Base-by-base conservation (phyloP, 768 basidiomycete genomes). In the Rossbeevera mucosa region DNA sequence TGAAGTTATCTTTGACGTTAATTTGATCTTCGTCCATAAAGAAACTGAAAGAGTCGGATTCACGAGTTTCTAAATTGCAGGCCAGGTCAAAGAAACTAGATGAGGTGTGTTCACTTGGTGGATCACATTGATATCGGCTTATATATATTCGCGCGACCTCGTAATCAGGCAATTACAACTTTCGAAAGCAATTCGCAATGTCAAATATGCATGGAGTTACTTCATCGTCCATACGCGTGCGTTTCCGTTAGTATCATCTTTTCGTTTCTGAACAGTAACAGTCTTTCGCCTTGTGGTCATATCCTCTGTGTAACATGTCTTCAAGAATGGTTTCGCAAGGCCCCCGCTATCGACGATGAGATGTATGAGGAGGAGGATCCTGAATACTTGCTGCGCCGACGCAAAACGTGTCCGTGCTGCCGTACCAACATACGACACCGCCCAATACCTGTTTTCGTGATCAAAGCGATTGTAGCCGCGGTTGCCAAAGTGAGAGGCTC, bases 311-410 rank as follows among this genome's bases (percentile, higher is more conserved):
- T 85, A 24, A 58, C 61, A 3, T 90, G 88, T 59, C 78, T 90
- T 8, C 83, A 86, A 65, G 81, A 83, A 58, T 90, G 88, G 88
- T 90, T 90, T 70, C 78, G 80, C 53, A 77, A 80, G 47, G 85
- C 86, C 3, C 86, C 86, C 3, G 68, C 72, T 0, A 54, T 62
- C 16, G 76, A 75, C 24, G 72, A 74, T 31, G 76, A 76, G 16
- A 78, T 77, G 73, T 53, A 67, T 48, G 68, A 76, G 42, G 73
- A 74, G 40, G 64, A 65, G 29, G 68, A 71, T 40, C 67, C 72
- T 8, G 65, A 71, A 41, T 79, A 80, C 56, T 66, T 85, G 24
- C 63, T 86, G 25, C 72, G 73, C 53, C 80, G 86, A 22, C 72
- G 76, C 21, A 90, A 90, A 64, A 80, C 82, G 1, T 90, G 88